Base-by-base conservation (phyloP, 345 rosid species). In the Viola odorata region DNA sequence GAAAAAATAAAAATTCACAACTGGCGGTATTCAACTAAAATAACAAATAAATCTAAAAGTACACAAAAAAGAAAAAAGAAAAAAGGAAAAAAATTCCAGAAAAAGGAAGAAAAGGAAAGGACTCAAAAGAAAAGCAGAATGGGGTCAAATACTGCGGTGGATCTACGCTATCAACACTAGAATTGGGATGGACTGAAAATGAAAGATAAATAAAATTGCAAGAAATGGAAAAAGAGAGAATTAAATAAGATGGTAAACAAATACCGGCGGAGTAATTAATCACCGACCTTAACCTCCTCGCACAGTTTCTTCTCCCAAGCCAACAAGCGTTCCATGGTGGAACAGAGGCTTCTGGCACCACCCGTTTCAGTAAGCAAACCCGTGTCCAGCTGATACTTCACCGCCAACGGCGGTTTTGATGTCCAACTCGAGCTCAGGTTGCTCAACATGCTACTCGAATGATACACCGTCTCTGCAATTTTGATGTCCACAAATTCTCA, bases 241-340 rank as follows among this genome's bases (percentile, higher is more conserved):
- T 5, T 1, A 61, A 37, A 17, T 8, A 45, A n/a, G 7, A 49
- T 42, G 70, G 32, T 23, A 23, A 23, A 23, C 32, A 23, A 23
- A 23, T 23, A 23, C 2, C 2, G 32, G 32, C 32, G 32, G 32
- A 23, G 32, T 23, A 23, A 23, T 23, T 23, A 23, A 23, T 23
- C 32, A 23, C 32, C 32, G 32, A 90, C 99, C 96, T 94, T 94
- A 55, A 94, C 89, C 76, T 94, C 99, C 52, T 81, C 84, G 37
- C 86, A 94, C 32, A 88, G 92, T 73, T 94, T 94, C 80, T 88
- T 88, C 81, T 90, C 99, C 99, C 99, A 90, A 52, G 97, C 99
- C 80, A 86, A 81, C 62, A 94, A 87, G 47, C 92, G 84, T 55
- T 94, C 99, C 59, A 91, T 58, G 49, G 92, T 88, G 44, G 96